phyloP scores from a whole-genome alignment of 805 yeast genomes.

The Lachancea dasiensis region DNA sequence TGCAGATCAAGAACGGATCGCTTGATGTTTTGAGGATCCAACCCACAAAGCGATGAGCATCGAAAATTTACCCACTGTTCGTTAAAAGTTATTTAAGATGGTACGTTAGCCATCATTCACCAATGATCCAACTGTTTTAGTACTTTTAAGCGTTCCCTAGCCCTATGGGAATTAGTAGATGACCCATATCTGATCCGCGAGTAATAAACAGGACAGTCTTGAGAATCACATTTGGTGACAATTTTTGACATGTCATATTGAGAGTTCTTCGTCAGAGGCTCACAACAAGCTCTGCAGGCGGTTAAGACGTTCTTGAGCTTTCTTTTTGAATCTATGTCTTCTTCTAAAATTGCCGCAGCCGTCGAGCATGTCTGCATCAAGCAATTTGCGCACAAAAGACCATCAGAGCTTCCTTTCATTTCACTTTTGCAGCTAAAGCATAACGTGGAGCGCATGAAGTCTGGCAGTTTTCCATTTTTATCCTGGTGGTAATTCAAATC shows the following conservation, averaged over 20 bases:
- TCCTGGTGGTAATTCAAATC: conserved; percentile 4
- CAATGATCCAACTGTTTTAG: conserved; percentile 18
- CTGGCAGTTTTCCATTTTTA: conserved; percentile 9
- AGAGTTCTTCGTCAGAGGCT: conserved; percentile 21
- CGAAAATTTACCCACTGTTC: conserved; percentile 11
- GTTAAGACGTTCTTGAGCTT: conserved; percentile 26
- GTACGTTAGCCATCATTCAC: conserved; percentile 11
- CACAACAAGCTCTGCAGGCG: conserved; percentile 37
- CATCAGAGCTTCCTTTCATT: conserved; percentile 17
- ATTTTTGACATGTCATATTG: conserved; percentile 29
- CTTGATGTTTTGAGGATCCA: no score
- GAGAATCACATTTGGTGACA: conserved; percentile 44
- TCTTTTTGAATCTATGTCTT: conserved; percentile 18
- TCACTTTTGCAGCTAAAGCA: conserved; percentile 31
- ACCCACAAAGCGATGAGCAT: conserved; percentile 11
- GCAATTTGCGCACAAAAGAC: conserved; percentile 30
- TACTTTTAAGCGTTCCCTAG: conserved; percentile 8
- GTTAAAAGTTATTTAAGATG: background rate
- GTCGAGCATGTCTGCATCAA: conserved; percentile 1
- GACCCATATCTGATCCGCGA: conserved; percentile 41
- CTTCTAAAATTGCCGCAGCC: conserved; percentile 3
- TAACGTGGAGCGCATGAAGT: conserved; percentile 20
- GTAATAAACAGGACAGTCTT: conserved; percentile 61
- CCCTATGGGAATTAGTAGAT: conserved; percentile 22
- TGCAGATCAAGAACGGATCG: no score